Conservation (phyloP, 1,139 yeast species). For the Hansenula sp. region DNA sequence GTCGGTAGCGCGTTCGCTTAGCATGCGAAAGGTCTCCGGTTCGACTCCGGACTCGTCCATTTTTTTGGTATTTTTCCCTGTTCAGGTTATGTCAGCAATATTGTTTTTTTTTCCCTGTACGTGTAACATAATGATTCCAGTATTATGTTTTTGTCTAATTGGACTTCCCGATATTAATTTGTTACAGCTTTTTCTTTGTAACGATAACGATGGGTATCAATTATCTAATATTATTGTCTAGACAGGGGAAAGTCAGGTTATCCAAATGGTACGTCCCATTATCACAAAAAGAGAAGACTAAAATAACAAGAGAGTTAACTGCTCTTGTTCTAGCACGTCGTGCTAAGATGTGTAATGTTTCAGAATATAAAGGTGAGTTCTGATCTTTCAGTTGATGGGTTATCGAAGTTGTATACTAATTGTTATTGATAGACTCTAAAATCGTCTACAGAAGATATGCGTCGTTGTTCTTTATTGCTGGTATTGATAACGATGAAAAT, state of each 20-base stretch:
- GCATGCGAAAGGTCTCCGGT: slow-evolving; percentile 91
- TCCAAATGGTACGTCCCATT: slow-evolving; percentile 90
- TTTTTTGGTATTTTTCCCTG: slow-evolving; percentile 18
- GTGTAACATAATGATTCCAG: too few species aligned
- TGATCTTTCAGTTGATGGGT: slow-evolving; percentile 5
- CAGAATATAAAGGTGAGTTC: slow-evolving; percentile 62
- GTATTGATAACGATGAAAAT: slow-evolving; percentile 80
- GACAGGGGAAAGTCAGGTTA: slow-evolving; percentile 93
- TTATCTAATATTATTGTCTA: slow-evolving; percentile 74
- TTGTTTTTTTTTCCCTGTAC: slow-evolving; percentile 1
- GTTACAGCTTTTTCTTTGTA: too few species aligned
- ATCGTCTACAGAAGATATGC: slow-evolving; percentile 92
- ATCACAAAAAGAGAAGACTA: slow-evolving; percentile 77
- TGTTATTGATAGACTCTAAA: slow-evolving; percentile 54
- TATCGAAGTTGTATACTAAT: neutral
- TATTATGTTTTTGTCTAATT: too few species aligned
- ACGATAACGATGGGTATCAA: slow-evolving; percentile 58
- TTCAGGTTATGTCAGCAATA: neutral
- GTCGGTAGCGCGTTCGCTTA: slow-evolving; percentile 92
- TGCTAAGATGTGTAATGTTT: slow-evolving; percentile 93
- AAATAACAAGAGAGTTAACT: slow-evolving; percentile 80
- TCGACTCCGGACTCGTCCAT: slow-evolving; percentile 89
- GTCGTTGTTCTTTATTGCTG: slow-evolving; percentile 83
- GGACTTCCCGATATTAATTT: too few species aligned
- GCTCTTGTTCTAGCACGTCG: slow-evolving; percentile 81